A percentile compares a stretch with the other conserved stretches of the same genome.
Evolutionary conservation across 2,329 filamentous ascomycete genomes (phyloP).

Genomic region (Dactylellina leptospora): DNA sequence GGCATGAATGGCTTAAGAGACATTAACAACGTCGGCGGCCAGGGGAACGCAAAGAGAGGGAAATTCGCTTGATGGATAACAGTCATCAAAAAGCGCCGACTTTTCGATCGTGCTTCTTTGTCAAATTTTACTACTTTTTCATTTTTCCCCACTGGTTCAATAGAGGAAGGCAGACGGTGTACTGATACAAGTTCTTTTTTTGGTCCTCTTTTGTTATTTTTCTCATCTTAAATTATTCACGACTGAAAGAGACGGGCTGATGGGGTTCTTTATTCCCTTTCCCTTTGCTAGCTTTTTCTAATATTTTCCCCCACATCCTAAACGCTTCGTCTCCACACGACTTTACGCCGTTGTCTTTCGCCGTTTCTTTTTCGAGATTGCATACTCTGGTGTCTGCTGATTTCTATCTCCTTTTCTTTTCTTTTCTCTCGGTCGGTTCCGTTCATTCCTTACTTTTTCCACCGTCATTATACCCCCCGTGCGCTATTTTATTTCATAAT

Average conservation of each 20-base stretch:
- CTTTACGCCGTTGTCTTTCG: not conserved
- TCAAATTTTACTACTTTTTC: conserved; percentile 1
- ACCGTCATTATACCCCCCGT: not conserved
- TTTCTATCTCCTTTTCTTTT: conserved; percentile 14
- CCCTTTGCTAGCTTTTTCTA: not conserved
- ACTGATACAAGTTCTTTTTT: conserved; percentile 29
- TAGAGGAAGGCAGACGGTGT: conserved; percentile 52
- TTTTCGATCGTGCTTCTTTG: not conserved
- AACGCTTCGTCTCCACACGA: not conserved
- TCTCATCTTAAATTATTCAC: conserved; percentile 22
- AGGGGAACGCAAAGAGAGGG: conserved; percentile 48
- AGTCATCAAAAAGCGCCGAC: not conserved
- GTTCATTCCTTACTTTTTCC: not conserved
- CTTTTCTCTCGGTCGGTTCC: conserved; percentile 4
- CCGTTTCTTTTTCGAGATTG: conserved; percentile 13
- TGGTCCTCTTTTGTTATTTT: conserved; percentile 16
- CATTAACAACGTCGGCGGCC: conserved; percentile 23
- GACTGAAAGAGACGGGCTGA: conserved; percentile 30
- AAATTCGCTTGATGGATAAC: conserved; percentile 34
- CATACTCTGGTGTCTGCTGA: conserved; percentile 38
- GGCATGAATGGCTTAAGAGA: conserved; percentile 30
- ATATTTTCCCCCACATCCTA: not conserved
- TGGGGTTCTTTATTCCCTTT: conserved; percentile 30
- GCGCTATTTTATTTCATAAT: no score
- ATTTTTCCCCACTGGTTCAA: conserved; percentile 14